phyloP scores from a whole-genome alignment of 441 rosid genomes.

The Melastoma candidum region DNA sequence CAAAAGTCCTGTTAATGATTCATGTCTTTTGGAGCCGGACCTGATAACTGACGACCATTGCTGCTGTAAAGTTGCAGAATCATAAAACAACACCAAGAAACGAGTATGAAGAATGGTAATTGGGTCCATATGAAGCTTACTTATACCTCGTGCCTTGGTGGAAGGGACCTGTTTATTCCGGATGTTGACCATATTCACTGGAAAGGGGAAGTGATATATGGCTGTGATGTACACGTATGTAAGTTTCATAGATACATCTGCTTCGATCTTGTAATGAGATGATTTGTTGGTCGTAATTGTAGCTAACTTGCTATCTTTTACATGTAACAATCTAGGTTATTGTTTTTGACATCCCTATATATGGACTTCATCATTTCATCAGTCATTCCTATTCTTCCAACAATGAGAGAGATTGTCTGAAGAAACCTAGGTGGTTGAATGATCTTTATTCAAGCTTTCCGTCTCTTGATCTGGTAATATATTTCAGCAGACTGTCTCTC shows the following conservation, averaged over 20 bases:
- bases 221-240: conserved; percentile 83
- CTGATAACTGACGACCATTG: conserved; percentile 19
- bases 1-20: conserved; percentile 8
- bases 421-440: conserved; percentile 65
- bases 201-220: conserved; percentile 42
- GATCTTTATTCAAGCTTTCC: conserved; percentile 46
- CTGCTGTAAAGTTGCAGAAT: conserved; percentile 28
- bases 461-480: conserved; percentile 54
- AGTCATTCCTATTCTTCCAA: conserved; percentile 31
- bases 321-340: conserved; percentile 44
- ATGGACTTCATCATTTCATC: conserved; percentile 70
- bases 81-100: conserved; percentile 22
- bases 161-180: conserved; percentile 34
- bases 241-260: conserved; percentile 17
- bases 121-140: conserved; percentile 54
- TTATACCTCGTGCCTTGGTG: conserved; percentile 21
- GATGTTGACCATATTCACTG: conserved; percentile 71
- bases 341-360: conserved; percentile 59
- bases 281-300: background rate
- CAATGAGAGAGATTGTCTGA: conserved; percentile 24
- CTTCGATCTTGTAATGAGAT: conserved; percentile 3
- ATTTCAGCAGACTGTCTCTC: conserved; percentile 12
- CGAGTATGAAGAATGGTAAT: conserved; percentile 19
- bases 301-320: conserved; percentile 12
- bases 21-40: background rate